Conservation (phyloP, 495 filamentous ascomycete species). For the Hypoxylon rickii region DNA sequence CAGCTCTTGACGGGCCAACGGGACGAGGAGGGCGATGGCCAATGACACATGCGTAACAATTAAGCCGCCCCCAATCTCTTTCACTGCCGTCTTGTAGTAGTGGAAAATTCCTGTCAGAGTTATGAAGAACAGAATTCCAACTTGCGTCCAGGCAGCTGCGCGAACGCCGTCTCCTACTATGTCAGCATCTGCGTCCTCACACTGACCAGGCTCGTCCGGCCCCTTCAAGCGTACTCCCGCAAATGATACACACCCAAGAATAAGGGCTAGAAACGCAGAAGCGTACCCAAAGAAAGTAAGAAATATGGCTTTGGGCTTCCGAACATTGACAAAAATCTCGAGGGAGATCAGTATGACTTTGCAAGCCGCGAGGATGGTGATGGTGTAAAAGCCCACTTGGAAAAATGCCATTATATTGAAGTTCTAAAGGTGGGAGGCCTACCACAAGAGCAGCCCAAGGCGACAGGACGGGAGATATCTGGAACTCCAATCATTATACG, state of each 20-base stretch:
- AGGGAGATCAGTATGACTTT: slow-evolving; percentile 7
- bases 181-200: slow-evolving; percentile 30
- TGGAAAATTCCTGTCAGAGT: slow-evolving; percentile 23
- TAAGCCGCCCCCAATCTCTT: slow-evolving; percentile 30
- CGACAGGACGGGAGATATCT: background rate
- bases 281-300: background rate
- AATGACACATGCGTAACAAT: slow-evolving; percentile 32
- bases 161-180: slow-evolving; percentile 35
- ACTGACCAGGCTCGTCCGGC: slow-evolving; percentile 4
- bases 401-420: slow-evolving; percentile 11
- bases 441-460: background rate
- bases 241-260: slow-evolving; percentile 21
- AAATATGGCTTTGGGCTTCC: slow-evolving; percentile 1
- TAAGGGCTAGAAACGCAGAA: slow-evolving; percentile 14
- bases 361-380: slow-evolving; percentile 7
- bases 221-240: slow-evolving; percentile 3
- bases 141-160: slow-evolving; percentile 28
- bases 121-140: slow-evolving; percentile 25
- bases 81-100: slow-evolving; percentile 22
- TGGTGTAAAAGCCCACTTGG: slow-evolving; percentile 15
- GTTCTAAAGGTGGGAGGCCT: background rate
- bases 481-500: slow-evolving; percentile 11
- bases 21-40: slow-evolving; percentile 32
- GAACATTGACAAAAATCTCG: slow-evolving; percentile 1
- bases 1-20: slow-evolving; percentile 17